Base-by-base conservation (phyloP, 2,329 filamentous ascomycete species). In the Rutstroemia sp. region DNA sequence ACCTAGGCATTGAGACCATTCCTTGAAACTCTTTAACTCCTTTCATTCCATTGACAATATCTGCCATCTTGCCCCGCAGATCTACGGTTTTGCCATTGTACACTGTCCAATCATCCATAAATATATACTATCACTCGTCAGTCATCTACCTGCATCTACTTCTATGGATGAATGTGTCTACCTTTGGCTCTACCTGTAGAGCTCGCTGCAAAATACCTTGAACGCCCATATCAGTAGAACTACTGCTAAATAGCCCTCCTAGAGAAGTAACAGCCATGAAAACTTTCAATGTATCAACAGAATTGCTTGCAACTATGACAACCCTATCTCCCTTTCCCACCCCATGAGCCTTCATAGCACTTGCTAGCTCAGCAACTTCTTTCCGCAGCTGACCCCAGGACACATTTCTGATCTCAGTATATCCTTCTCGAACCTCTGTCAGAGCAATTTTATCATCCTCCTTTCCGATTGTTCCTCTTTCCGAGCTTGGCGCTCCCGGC, bases 151-250 rank as follows among this genome's bases (percentile, higher is more conserved):
- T 21, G 5, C 16, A 54, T 54, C 5, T 21, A 8, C 30, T 5
- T 34, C 3, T 27, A 41, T 16, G 5, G 21, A 7, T 41, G 2
- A 37, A 25, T 47, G 51, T 5, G 34, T 72, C 53, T 61, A 80
- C 78, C 74, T 82, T 85, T 4, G 90, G 90, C 62, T 85, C 78
- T 58, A 94, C 83, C 74, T 94, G 89, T 49, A 84, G 72, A 25
- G 88, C 76, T 37, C 90, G 76, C 70, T 94, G 88, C 63, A 95
- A 65, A 18, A 95, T 80, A 0, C 89, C 90, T 60, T 85, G 84
- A 14, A 86, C 83, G 0, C 90, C 90, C 85, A 94, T 94, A 70
- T 95, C 90, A 0, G 90, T 92, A 7, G 85, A 88, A 53, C 81
- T 86, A 49, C 82, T 87, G 62, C 83, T 88, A 68, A 94, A 94